Evolutionary conservation across 495 filamentous ascomycete genomes (phyloP).

Genomic region (Xylaria longipes): DNA sequence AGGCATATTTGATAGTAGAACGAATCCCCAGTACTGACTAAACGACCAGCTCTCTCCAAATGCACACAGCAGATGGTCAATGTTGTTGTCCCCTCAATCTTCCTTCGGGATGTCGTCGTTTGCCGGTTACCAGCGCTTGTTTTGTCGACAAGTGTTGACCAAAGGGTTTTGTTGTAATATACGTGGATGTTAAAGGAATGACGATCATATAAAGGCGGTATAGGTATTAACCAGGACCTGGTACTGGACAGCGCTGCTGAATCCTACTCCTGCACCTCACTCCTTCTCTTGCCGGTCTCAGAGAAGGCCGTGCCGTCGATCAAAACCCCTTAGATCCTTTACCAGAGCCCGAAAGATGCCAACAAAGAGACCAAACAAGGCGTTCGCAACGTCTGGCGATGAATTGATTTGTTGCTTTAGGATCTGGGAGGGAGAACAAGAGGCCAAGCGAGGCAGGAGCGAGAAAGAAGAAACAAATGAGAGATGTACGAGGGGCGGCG

Average conservation of each 20-base stretch:
- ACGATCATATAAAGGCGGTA: conserved; percentile 23
- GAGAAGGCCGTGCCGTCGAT: conserved; percentile 20
- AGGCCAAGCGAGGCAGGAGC: not conserved
- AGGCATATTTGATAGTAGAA: conserved; percentile 54
- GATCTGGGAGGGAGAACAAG: not conserved
- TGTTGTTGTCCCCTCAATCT: conserved; percentile 3
- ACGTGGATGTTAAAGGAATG: conserved; percentile 15
- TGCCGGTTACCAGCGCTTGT: not conserved
- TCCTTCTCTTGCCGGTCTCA: conserved; percentile 34
- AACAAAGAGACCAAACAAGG: not conserved
- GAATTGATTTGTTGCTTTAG: conserved; percentile 14
- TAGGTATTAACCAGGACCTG: conserved; percentile 27
- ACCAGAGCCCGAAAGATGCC: not conserved
- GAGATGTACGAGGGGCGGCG: conserved; percentile 19
- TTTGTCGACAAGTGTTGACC: not conserved
- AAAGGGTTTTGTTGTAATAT: not conserved
- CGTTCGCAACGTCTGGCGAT: conserved; percentile 2
- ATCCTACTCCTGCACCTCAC: conserved; percentile 36
- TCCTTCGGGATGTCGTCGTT: not conserved
- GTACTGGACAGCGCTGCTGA: conserved; percentile 44
- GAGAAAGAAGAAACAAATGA: conserved; percentile 25
- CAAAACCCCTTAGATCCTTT: conserved; percentile 7
- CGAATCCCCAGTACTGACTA: not conserved
- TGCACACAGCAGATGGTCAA: not conserved
- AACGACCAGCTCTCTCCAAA: conserved; percentile 6